These are phyloP conservation scores for Saccharomycopsis sp. DNA, from an alignment of 805 yeast species.

Conservation along the genomic window DNA sequence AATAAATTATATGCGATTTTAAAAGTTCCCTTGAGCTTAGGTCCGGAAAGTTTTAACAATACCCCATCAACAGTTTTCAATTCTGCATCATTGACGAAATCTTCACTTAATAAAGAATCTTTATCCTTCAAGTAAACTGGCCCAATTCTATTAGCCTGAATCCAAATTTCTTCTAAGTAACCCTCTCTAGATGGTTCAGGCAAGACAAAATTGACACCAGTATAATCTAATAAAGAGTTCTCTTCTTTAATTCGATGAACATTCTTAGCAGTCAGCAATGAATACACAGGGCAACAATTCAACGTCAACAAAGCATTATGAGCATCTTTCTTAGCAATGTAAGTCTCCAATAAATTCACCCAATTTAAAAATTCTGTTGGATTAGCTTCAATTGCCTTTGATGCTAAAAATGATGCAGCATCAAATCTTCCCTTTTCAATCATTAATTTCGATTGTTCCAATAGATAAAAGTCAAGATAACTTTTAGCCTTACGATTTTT, in stretches of 20 bases:
- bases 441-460: slow-evolving; percentile 55
- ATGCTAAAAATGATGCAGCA: slow-evolving; percentile 53
- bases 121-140: slow-evolving; percentile 20
- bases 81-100: slow-evolving; percentile 25
- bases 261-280: slow-evolving; percentile 30
- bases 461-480: slow-evolving; percentile 22
- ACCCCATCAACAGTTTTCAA: slow-evolving; percentile 40
- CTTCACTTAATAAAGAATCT: slow-evolving; percentile 19
- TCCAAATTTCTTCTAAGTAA: slow-evolving; percentile 18
- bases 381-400: slow-evolving; percentile 53
- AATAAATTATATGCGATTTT: slow-evolving; percentile 60
- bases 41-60: slow-evolving; percentile 44
- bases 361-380: slow-evolving; percentile 75
- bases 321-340: slow-evolving; percentile 49
- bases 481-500: slow-evolving; percentile 13
- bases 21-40: slow-evolving; percentile 46
- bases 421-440: slow-evolving; percentile 45
- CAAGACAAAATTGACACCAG: slow-evolving; percentile 9
- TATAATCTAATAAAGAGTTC: slow-evolving; percentile 13
- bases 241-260: slow-evolving; percentile 27
- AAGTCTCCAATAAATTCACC: slow-evolving; percentile 56
- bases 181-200: slow-evolving; percentile 21
- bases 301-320: slow-evolving; percentile 57
- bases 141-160: slow-evolving; percentile 15
- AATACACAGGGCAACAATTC: slow-evolving; percentile 69